Base-by-base conservation (phyloP, 2,329 filamentous ascomycete genomes). In the Metarhizium brunneum region DNA sequence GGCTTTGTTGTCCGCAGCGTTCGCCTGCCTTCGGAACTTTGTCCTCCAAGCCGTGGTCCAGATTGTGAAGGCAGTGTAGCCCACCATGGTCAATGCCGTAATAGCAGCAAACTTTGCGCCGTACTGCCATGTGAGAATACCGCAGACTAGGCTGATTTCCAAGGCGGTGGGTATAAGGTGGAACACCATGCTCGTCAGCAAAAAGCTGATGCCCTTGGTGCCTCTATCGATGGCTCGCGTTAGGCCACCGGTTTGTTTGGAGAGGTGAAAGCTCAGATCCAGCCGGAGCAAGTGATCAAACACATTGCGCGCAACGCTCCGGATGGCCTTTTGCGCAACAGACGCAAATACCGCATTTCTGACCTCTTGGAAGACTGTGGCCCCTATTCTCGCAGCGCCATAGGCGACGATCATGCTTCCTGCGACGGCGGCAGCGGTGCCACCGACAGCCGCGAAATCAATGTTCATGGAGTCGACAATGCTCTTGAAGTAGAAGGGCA, bases 401-500 rank as follows among this genome's bases (percentile, higher is more conserved):
- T 99, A 96, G 56, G 90, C 94, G 61, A 99, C 74, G 55, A 99
- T 94, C 83, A 96, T 91, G 56, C 89, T 87, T 4, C 94, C 92
- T 11, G 91, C 94, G 7, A 96, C 86, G 0, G 90, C 91, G 53
- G 86, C 88, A 32, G 90, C 92, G 0, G 91, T 96, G 7, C 91
- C 92, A n/a, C 91, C 92, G 6, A 89, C 75, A 16, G 87, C 80
- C n/a, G 83, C 81, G 68, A 96, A 86, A 70, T 99, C 94, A 62
- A 99, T 82, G 69, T 99, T 99, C 90, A 99, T 96, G 20, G 90
- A 85, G 71, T 99, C 95, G 47, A 99, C 90, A 61, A 99, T 97
- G 71, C 77, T 92, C 78, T 97, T 97, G 78, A 99, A 99, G 77
- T 96, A 99, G 69, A 99, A 99, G 0, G 94, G 94, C 50, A 99